Evolutionary conservation across 495 filamentous ascomycete species (phyloP).

Genomic region (Lasiosphaeris hirsuta): DNA sequence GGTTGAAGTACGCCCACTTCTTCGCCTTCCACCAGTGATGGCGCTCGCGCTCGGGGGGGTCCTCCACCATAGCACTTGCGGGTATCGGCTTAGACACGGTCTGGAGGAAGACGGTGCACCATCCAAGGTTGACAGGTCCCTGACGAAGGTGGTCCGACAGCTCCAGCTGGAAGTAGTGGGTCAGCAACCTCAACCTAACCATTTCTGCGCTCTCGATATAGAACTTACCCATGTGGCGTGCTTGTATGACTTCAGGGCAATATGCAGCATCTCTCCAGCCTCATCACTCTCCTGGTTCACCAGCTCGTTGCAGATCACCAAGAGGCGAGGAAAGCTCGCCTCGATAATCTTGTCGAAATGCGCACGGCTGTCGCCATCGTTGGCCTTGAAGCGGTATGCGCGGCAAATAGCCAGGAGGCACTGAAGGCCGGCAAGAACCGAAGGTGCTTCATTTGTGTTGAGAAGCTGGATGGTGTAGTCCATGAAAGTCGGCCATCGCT

Average conservation of each 20-base stretch:
- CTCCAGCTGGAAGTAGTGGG: conserved; percentile 61
- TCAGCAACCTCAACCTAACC: conserved; percentile 30
- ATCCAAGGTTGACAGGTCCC: conserved; percentile 81
- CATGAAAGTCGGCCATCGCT: conserved; percentile 88
- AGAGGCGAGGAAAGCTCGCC: conserved; percentile 83
- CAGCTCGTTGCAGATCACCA: conserved; percentile 79
- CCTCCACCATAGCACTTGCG: conserved; percentile 71
- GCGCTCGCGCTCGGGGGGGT: conserved; percentile 79
- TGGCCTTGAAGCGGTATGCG: conserved; percentile 84
- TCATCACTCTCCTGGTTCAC: conserved; percentile 88
- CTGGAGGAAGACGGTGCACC: conserved; percentile 90
- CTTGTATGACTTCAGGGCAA: conserved; percentile 93
- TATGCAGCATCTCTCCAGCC: conserved; percentile 93
- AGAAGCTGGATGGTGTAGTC: conserved; percentile 86
- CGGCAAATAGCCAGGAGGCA: conserved; percentile 91
- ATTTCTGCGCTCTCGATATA: not conserved
- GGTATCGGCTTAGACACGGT: conserved; percentile 85
- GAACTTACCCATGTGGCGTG: conserved; percentile 89
- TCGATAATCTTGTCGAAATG: conserved; percentile 95
- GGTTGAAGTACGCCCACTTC: conserved; percentile 98
- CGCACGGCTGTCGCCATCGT: conserved; percentile 65
- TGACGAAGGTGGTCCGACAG: conserved; percentile 71
- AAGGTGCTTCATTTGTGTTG: conserved; percentile 73
- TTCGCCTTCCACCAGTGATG: conserved; percentile 99
- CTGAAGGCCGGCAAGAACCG: conserved; percentile 89